Evolutionary conservation across 169 alveolate genomes (phyloP).

Genomic region (Cryptosporidium muris): DNA sequence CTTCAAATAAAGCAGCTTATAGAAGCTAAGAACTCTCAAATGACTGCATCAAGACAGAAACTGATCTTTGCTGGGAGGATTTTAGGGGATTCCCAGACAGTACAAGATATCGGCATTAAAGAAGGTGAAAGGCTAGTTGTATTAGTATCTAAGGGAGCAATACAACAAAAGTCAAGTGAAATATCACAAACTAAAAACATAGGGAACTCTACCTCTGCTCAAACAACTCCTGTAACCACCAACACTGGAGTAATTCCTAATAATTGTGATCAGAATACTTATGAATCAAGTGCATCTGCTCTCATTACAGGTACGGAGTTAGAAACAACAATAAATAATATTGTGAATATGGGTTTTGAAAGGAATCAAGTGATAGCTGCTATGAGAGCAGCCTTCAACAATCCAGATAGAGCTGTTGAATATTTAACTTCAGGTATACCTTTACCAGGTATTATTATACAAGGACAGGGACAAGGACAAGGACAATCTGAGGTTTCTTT

Average conservation of each 20-base stretch:
- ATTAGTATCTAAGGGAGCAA: slow-evolving; percentile 75
- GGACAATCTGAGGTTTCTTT: slow-evolving; percentile 37
- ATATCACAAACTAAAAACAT: slow-evolving; percentile 31
- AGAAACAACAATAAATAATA: slow-evolving; percentile 79
- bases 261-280: slow-evolving; percentile 29
- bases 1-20: slow-evolving; percentile 77
- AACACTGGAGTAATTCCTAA: neutral
- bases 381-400: slow-evolving; percentile 93
- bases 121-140: slow-evolving; percentile 84
- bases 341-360: slow-evolving; percentile 92
- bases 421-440: slow-evolving; percentile 88
- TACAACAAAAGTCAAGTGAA: slow-evolving; percentile 67
- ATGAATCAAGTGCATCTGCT: slow-evolving; percentile 73
- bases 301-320: slow-evolving; percentile 77
- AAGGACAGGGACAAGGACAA: slow-evolving; percentile 68
- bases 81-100: slow-evolving; percentile 73
- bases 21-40: slow-evolving; percentile 75
- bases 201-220: slow-evolving; percentile 55
- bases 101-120: slow-evolving; percentile 74
- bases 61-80: slow-evolving; percentile 82
- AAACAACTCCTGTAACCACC: slow-evolving; percentile 6
- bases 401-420: slow-evolving; percentile 96
- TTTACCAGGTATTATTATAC: slow-evolving; percentile 78
- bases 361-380: slow-evolving; percentile 87
- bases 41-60: slow-evolving; percentile 78